Evolutionary conservation across 1,284 basidiomycete species (phyloP).

Genomic region (Papiliotrema terrestris): DNA sequence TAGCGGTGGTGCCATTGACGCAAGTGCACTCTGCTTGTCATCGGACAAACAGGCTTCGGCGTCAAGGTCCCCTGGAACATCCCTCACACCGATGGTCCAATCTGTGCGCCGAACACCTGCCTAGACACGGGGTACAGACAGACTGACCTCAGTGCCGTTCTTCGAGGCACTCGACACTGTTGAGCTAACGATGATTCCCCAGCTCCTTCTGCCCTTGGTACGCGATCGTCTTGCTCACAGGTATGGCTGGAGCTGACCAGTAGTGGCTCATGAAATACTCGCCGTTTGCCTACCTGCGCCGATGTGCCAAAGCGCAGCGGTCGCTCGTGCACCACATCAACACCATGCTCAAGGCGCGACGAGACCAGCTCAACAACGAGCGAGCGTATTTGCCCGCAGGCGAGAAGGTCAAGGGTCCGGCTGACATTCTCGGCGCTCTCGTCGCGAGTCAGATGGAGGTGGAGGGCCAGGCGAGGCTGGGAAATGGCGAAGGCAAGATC

Average conservation of each 20-base stretch:
- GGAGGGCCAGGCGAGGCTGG: slow-evolving; percentile 14
- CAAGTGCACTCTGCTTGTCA: slow-evolving; percentile 17
- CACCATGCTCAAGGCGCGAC: slow-evolving; percentile 14
- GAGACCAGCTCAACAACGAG: slow-evolving; percentile 10
- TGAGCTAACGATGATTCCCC: slow-evolving; percentile 13
- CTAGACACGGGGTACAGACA: background rate
- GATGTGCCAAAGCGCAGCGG: slow-evolving; percentile 15
- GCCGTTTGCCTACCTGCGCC: slow-evolving; percentile 12
- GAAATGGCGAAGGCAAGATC: slow-evolving; percentile 4
- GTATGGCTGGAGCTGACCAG: background rate
- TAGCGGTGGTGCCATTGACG: background rate
- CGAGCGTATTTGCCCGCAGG: slow-evolving; percentile 2
- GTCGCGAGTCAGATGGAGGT: slow-evolving; percentile 23
- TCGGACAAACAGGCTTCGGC: slow-evolving; percentile 21
- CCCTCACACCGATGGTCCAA: slow-evolving; percentile 11
- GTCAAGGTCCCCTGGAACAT: slow-evolving; percentile 19
- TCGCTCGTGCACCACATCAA: slow-evolving; percentile 19
- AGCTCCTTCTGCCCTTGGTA: slow-evolving; percentile 16
- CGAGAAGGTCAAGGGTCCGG: slow-evolving; percentile 15
- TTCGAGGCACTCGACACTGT: slow-evolving; percentile 19
- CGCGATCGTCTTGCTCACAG: background rate
- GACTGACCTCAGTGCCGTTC: slow-evolving; percentile 17
- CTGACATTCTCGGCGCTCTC: slow-evolving; percentile 22
- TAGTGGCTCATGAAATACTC: slow-evolving; percentile 15
- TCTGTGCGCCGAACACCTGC: slow-evolving; percentile 8